Evolutionary conservation across 192 early-diverging fungal species (phyloP), one percentile per base, ranked within the genome.

Genomic region (Borealophlyctis nickersoniae): DNA sequence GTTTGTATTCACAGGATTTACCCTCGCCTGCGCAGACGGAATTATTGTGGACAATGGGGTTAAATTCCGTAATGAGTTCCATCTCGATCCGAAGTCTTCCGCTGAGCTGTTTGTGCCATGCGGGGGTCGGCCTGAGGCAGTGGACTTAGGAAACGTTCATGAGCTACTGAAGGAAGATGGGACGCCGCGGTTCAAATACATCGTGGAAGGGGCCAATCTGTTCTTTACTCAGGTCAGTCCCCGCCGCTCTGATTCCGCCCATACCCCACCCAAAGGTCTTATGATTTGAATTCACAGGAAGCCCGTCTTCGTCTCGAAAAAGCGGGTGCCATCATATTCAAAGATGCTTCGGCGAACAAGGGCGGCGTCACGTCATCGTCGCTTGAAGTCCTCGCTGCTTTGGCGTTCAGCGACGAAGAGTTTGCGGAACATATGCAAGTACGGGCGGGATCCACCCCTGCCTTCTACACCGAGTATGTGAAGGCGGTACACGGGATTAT

Each of bases 321-420:
- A 79, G 89, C 90, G 52, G 96, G 96, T 56, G 89, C 88, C 52
- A 84, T 95, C 49, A 84, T 97, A 58, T 97, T 95, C 86, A 98
- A 98, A 84, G 96, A 98, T 71, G 92, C 96, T 24, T 98, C 96
- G 14, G 95, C 96, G 71, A 98, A 98, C 84, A 98, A 98, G 84
- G 96, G 96, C 60, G 96, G 96, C 77, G 96, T 98, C 29, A 98
- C 96, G 0, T 98, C 95, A 30, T 96, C 94, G 2, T 97, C 94
- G 13, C 86, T 98, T 19, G 96, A 98, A 75, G 96, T 98, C 3
- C 79, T 98, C 60, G 96, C 96, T 62, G 96, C 96, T 24, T 84
- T 98, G 71, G 82, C 96, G 4, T 92, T 98, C 70, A 89, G 81
- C 51, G 95, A 98, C 74, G 87, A 88, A 54, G 92, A 92, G 74